Evolutionary conservation across 257 asterid species (phyloP), one percentile per base, ranked within the genome.

Genomic region (Jacaranda mimosifolia): DNA sequence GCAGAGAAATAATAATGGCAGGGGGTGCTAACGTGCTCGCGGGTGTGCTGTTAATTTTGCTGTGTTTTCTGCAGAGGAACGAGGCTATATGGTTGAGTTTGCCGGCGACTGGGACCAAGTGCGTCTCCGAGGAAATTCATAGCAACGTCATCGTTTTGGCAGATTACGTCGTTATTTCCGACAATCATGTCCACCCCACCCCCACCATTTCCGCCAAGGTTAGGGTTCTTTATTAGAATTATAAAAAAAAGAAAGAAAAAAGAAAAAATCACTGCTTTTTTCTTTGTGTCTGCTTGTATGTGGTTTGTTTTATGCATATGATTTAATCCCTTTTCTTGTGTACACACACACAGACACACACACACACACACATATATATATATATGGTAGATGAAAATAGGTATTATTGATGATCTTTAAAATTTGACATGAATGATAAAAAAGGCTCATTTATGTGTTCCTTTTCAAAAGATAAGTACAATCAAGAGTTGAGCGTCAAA

Each of bases 101-200:
- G 69, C 97, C 97, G 55, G 39, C 87, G 65, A 69, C 73, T 1
- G 97, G 96, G 15, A 85, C 96, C 49, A 94, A 94, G 76, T 94
- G 98, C 81, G 96, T 94, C 4, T 94, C 98, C 26, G 98, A 94
- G 81, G 98, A 94, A 85, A 84, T 94, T 67, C 98, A 89, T 73
- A 90, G 79, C 83, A 92, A 88, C 89, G 96, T 94, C 77, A 93
- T 94, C 81, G 97, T 94, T 87, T 85, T 94, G 82, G 90, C 91
- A 4, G 94, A 94, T 79, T 94, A 85, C 80, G 84, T 86, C 67
- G 96, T 85, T 46, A 84, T 94, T n/a, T 87, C 95, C 71, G 93
- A 84, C 60, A 96, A 89, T 81, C 91, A 84, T 10, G 49, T 64
- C 39, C 85, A 80, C 59, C 85, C 87, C n/a, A 80, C 85, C 7